Base-by-base conservation (phyloP, 257 asterid species). In the Lantana camara region DNA sequence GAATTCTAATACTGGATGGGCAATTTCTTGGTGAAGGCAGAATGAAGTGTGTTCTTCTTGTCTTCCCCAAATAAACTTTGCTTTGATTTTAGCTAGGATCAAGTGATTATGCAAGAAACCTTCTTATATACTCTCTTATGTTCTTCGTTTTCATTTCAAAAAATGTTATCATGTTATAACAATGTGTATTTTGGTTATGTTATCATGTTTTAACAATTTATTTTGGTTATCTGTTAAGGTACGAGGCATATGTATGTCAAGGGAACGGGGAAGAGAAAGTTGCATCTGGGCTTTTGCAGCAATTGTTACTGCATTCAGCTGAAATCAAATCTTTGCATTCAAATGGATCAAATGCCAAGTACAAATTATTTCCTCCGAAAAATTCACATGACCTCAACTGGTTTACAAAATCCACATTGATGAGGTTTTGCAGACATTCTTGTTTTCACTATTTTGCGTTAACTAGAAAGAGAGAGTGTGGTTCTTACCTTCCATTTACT, bases 341-440 rank as follows among this genome's bases (percentile, higher is more conserved):
- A 16, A 63, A 77, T 58, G 92, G 98, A 60, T 73, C 82, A 42
- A 78, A 80, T 76, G 73, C 79, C 48, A 71, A 52, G 60, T 83
- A 81, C 68, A 86, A 73, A 69, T 80, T 91, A 35, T 66, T 52
- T 44, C 79, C 83, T 7, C 90, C 89, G 2, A 80, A 78, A 32
- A 75, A 74, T 71, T 50, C 69, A 60, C 67, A 44, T 17, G 87
- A 75, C 24, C 57, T 60, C 60, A 76, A 74, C 42, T 95, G 99
- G 96, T 95, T 95, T 73, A 85, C 83, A 12, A 95, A 85, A 77
- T 71, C 97, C 63, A 83, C 90, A 9, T 66, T 91, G 66, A 60
- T 76, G 67, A 86, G 98, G 99, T 95, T 47, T 65, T 14, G 61
- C 64, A 56, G 57, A 42, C 60, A 62, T 69, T 63, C 61, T 57